Percentiles rank a stretch among this genome's conserved stretches.
phyloP scores from a whole-genome alignment of 495 filamentous ascomycete species.

The Talaromyces ruber region DNA sequence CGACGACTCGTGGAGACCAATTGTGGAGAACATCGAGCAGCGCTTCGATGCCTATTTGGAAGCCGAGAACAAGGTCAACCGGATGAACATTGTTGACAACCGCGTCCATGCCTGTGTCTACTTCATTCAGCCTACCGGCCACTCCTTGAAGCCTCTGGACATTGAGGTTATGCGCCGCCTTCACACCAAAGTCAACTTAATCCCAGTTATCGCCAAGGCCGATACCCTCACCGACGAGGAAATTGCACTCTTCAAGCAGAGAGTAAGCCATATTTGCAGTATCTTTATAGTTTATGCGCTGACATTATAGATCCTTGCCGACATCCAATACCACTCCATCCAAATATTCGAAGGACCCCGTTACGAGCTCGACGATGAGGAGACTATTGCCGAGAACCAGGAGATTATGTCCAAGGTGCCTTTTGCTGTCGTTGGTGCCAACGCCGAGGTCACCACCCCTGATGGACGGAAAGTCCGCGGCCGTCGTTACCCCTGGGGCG shows the following conservation, averaged over 20 bases:
- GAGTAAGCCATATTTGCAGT: constrained; percentile 49
- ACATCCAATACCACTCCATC: constrained; percentile 92
- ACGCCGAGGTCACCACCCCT: constrained; percentile 78
- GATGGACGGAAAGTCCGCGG: constrained; percentile 96
- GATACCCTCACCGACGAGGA: constrained; percentile 98
- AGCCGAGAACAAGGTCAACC: constrained; percentile 99
- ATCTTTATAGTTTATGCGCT: not conserved
- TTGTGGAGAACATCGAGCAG: constrained; percentile 98
- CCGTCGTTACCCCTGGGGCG: constrained; percentile 95
- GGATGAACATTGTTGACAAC: constrained; percentile 99
- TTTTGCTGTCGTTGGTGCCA: constrained; percentile 95
- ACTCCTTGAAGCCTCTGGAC: constrained; percentile 98
- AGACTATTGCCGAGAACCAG: constrained; percentile 99
- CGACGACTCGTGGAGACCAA: constrained; percentile 97
- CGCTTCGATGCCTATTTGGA: constrained; percentile 96
- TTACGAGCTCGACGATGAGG: constrained; percentile 97
- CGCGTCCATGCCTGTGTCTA: constrained; percentile 97
- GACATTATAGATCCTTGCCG: constrained; percentile 73
- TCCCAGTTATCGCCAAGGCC: constrained; percentile 96
- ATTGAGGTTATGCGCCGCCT: constrained; percentile 98
- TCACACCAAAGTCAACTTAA: constrained; percentile 99
- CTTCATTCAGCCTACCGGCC: constrained; percentile 98
- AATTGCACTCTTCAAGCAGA: constrained; percentile 84
- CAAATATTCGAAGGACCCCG: constrained; percentile 98
- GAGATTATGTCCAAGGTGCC: constrained; percentile 99